Conservation (phyloP, 345 rosid genomes). For the Rhizophora mangle region DNA sequence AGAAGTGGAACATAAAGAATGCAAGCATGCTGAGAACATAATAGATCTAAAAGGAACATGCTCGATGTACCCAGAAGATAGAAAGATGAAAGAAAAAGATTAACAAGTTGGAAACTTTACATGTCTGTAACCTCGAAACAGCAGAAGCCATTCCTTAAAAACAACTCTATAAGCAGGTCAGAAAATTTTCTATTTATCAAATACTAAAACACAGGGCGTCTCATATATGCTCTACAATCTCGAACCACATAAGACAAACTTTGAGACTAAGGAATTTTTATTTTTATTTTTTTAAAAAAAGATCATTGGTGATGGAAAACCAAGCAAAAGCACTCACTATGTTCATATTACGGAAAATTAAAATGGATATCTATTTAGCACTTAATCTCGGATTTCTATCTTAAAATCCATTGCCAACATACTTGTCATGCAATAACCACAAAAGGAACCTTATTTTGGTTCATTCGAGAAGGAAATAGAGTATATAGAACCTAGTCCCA, state of each 20-base stretch:
- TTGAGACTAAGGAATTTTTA: not conserved
- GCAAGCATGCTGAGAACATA: not conserved
- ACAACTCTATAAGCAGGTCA: not conserved
- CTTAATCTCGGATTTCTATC: not conserved
- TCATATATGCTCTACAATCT: not conserved
- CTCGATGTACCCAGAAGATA: not conserved
- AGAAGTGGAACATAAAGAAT: not conserved
- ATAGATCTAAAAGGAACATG: not conserved
- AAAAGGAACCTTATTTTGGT: conserved; percentile 16
- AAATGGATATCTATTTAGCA: not conserved
- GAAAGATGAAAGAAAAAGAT: not conserved
- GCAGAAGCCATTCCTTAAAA: not conserved
- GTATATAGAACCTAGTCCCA: conserved; percentile 12
- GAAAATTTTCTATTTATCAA: not conserved
- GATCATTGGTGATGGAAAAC: not conserved
- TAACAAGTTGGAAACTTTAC: not conserved
- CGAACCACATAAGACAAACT: not conserved
- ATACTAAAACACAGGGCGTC: not conserved
- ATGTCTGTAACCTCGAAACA: not conserved
- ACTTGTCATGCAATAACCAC: not conserved
- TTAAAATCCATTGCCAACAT: not conserved
- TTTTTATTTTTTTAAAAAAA: no score
- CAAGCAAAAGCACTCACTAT: not conserved
- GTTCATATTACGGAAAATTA: not conserved
- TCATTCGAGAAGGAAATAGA: conserved; percentile 24